Conservation (phyloP, 2,329 filamentous ascomycete genomes). For the Chrysoporthe deuterocubensis region DNA sequence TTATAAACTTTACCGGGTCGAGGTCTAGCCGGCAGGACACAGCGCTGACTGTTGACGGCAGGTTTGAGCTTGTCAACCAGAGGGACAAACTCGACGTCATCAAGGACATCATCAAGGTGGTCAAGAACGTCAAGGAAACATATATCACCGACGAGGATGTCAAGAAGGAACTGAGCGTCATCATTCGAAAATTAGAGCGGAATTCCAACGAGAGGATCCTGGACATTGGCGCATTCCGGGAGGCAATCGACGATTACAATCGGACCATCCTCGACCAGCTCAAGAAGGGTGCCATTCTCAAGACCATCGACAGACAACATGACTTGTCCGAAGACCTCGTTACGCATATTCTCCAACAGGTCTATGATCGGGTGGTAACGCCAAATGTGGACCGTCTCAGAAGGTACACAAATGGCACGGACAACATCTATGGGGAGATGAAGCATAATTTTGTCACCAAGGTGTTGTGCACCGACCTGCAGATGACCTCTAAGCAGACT, state of each 20-base stretch:
- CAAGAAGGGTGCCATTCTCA: conserved; percentile 71
- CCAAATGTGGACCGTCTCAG: conserved; percentile 82
- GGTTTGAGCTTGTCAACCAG: conserved; percentile 77
- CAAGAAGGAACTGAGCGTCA: conserved; percentile 64
- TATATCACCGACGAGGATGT: conserved; percentile 75
- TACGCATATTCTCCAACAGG: conserved; percentile 81
- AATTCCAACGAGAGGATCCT: conserved; percentile 70
- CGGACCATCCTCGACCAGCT: conserved; percentile 66
- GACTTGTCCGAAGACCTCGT: conserved; percentile 73
- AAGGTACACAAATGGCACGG: conserved; percentile 86
- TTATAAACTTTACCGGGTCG: neutral
- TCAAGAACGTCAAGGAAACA: conserved; percentile 71
- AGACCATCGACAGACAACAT: conserved; percentile 71
- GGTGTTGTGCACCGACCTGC: conserved; percentile 76
- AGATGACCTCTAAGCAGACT: conserved; percentile 79
- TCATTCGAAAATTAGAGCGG: conserved; percentile 76
- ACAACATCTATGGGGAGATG: conserved; percentile 94
- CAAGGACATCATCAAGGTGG: conserved; percentile 72
- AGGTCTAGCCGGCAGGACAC: neutral
- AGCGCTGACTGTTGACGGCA: conserved; percentile 33
- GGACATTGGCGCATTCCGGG: conserved; percentile 69
- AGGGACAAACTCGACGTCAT: conserved; percentile 80
- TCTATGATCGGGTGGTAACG: conserved; percentile 90
- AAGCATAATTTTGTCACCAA: conserved; percentile 81
- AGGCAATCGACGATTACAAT: conserved; percentile 80